These are phyloP conservation scores for Pneumocystis murina DNA, from an alignment of 1,139 yeast genomes.

Conservation along the genomic window DNA sequence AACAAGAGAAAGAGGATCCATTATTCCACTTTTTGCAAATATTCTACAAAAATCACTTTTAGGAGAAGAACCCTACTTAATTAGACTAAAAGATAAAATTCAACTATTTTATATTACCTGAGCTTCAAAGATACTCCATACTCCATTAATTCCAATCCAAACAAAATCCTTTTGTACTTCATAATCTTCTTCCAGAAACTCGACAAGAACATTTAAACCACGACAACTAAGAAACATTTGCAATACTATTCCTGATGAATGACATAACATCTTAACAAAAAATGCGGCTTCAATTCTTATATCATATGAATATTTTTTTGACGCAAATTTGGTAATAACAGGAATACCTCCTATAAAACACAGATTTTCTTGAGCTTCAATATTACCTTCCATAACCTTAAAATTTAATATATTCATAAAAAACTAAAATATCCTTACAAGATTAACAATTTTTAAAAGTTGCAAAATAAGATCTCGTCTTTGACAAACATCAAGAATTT, in stretches of 20 bases:
- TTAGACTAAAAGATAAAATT: neutral
- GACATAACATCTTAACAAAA: conserved; percentile 29
- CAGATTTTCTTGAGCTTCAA: conserved; percentile 34
- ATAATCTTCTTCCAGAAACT: conserved; percentile 37
- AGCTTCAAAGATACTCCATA: conserved; percentile 34
- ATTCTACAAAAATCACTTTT: conserved; percentile 44
- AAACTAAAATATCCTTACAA: conserved; percentile 16
- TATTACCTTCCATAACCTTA: conserved; percentile 24
- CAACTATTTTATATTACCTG: conserved; percentile 17
- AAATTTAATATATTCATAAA: neutral
- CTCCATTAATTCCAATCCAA: conserved; percentile 33
- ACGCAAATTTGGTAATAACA: conserved; percentile 28
- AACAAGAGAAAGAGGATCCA: conserved; percentile 37
- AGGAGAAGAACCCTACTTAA: conserved; percentile 18
- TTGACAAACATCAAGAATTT: conserved; percentile 30
- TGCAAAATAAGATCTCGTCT: conserved; percentile 29
- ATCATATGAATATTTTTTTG: conserved; percentile 25
- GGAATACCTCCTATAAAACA: conserved; percentile 48
- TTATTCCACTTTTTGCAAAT: conserved; percentile 34
- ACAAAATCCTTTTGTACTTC: conserved; percentile 35
- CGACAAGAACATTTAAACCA: conserved; percentile 37
- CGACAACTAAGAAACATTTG: conserved; percentile 44
- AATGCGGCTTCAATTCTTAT: conserved; percentile 34
- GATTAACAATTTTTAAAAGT: conserved; percentile 31
- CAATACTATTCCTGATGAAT: conserved; percentile 29